Base-by-base conservation (phyloP, 148 eudicot genomes). In the Silene uniflora region DNA sequence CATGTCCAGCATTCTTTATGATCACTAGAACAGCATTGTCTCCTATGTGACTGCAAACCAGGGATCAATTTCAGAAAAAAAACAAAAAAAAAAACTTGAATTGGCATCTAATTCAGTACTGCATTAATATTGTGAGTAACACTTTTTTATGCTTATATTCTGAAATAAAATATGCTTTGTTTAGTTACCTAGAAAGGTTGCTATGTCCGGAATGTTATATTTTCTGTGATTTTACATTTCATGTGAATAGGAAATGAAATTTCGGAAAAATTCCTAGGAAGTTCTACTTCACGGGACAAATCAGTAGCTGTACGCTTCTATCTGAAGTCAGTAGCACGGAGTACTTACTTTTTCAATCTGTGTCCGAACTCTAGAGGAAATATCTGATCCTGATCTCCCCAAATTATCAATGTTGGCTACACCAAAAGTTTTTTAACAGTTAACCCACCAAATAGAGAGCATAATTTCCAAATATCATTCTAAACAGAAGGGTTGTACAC, bases 301-400 rank as follows among this genome's bases (percentile, higher is more conserved):
- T 13, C 18, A 18, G 17, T 12, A 2, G 65, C 65, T 62, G 27
- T 10, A 23, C 65, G 11, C 14, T 49, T 49, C 55, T 49, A 49
- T 49, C 14, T 62, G 1, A 22, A 21, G 22, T 62, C 11, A 19
- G 24, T 9, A 62, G 66, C 10, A 11, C 17, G 14, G 16, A 67
- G 59, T 16, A 22, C 78, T 7, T 17, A 91, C 98, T 87, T 81
- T 82, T 88, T 86, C 71, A 93, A 81, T 84, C 97, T 85, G 78
- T 90, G 67, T 61, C 82, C 98, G 27, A 91, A 83, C 81, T 91
- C 93, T 13, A 93, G 7, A 0, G 97, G 97, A 46, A 93, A 93
- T 19, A 93, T 79, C 73, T 79, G 86, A 80, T 93, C 98, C 61
- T 86, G 83, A 47, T 91, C 95, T 80, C 97, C 98, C 97, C 98